phyloP scores from a whole-genome alignment of 179 eudicot genomes.

The Sideroxylon spinosum region DNA sequence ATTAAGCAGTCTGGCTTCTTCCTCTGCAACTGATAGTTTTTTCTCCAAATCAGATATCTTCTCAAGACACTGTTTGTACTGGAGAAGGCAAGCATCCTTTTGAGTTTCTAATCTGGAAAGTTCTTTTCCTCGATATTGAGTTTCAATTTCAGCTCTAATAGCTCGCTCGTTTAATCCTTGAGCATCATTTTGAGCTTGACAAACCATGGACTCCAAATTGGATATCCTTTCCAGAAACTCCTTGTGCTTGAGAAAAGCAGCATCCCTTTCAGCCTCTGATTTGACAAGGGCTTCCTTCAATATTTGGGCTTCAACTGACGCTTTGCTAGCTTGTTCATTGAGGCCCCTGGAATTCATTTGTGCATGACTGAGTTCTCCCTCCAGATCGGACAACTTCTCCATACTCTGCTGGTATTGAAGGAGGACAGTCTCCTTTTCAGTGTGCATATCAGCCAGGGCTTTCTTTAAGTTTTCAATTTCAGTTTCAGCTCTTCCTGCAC shows the following conservation, averaged over 20 bases:
- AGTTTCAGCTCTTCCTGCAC: conserved; percentile 51
- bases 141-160: conserved; percentile 41
- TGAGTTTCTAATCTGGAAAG: conserved; percentile 45
- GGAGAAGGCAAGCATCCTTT: conserved; percentile 45
- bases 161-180: conserved; percentile 34
- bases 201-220: conserved; percentile 39
- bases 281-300: conserved; percentile 50
- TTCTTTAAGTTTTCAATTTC: conserved; percentile 50
- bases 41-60: conserved; percentile 56
- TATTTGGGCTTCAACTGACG: conserved; percentile 46
- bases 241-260: conserved; percentile 30
- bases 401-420: conserved; percentile 43
- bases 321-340: conserved; percentile 38
- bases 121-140: conserved; percentile 38
- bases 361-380: conserved; percentile 50
- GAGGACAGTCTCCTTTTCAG: conserved; percentile 56
- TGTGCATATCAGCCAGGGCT: conserved; percentile 46
- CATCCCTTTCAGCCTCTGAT: conserved; percentile 57
- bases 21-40: conserved; percentile 41
- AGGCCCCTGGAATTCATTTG: conserved; percentile 41
- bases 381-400: conserved; percentile 50
- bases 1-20: conserved; percentile 34
- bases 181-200: conserved; percentile 37
- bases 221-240: conserved; percentile 46
- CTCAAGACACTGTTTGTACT: conserved; percentile 47